Evolutionary conservation across 768 basidiomycete genomes (phyloP), one percentile per base, ranked within the genome.

Genomic region (Lactifluus subvellereus): DNA sequence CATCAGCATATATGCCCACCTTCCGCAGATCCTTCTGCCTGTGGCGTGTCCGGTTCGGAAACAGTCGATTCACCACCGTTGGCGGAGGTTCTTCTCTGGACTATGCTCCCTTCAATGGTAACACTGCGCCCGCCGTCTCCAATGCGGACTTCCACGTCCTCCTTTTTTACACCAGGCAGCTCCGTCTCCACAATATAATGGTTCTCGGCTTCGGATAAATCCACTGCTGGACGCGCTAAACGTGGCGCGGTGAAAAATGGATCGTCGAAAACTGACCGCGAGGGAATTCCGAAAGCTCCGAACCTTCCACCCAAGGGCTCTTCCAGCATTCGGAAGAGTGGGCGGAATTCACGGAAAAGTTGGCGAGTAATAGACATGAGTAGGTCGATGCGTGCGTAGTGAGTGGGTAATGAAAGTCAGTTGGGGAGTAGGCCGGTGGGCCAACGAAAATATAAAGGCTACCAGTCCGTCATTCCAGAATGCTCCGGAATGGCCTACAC

Each of bases 121-220:
- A 91, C 71, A 64, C 83, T 88, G 60, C 82, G 79, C 2, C 88
- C 89, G 16, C 80, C 82, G 60, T 89, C 85, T 9, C 87, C 87
- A 61, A 91, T 77, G 8, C 83, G 79, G 55, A 91, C 80, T 59
- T 88, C 81, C 9, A 91, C 71, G 68, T 90, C 84, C 67, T 91
- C 88, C 76, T 86, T 89, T 72, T 83, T 85, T 32, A 91, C 83
- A 0, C 89, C 89, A 22, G 89, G 90, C 32, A 92, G 69, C 69
- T 92, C 90, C 1, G 88, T 88, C 69, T 91, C 86, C 47, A 92
- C 75, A 56, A 89, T 65, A 67, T 87, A 91, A 45, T 78, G 76
- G 71, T 84, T 78, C 1, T 80, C 83, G 61, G 85, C 80, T 66
- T 92, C 89, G 3, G 79, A 77, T 8, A 91, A 72, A 66, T 92